Percentiles rank a stretch among this genome's conserved stretches.
These are phyloP conservation scores for Albugo candida DNA, from an alignment of 352 stramenopile genomes.

Conservation along the genomic window DNA sequence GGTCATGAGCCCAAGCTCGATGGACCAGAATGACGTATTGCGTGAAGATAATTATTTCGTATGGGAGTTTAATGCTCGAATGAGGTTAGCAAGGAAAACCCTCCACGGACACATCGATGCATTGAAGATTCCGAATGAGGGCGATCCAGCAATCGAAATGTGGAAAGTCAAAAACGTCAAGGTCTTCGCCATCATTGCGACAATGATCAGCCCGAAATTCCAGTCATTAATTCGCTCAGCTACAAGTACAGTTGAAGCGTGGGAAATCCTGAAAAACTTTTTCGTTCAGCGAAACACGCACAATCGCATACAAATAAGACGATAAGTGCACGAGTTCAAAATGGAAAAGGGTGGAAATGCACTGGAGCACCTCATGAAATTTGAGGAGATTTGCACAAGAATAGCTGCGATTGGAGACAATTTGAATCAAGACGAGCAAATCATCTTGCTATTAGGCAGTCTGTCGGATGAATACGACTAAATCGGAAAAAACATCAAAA, in stretches of 20 bases:
- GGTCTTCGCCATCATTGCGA: not conserved
- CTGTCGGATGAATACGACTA: slow-evolving; percentile 7
- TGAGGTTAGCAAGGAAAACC: not conserved
- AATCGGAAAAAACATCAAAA: slow-evolving; percentile 10
- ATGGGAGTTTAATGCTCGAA: not conserved
- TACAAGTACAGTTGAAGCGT: slow-evolving; percentile 1
- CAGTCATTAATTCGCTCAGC: slow-evolving; percentile 3
- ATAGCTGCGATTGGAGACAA: slow-evolving; percentile 7
- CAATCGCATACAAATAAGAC: slow-evolving; percentile 11
- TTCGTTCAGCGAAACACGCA: slow-evolving; percentile 11
- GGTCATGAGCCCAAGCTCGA: too few species aligned
- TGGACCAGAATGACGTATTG: too few species aligned
- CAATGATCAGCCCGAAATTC: not conserved
- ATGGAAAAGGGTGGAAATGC: slow-evolving; percentile 1
- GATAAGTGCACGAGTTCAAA: slow-evolving; percentile 9
- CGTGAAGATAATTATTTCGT: not conserved
- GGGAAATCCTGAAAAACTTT: slow-evolving; percentile 7
- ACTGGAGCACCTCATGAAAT: slow-evolving; percentile 10
- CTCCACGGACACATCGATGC: not conserved
- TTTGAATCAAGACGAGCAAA: slow-evolving; percentile 4
- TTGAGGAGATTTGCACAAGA: slow-evolving; percentile 8
- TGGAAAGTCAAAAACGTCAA: slow-evolving; percentile 1
- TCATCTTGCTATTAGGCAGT: slow-evolving; percentile 1
- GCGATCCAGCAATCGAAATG: not conserved
- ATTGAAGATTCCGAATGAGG: slow-evolving; percentile 1